Evolutionary conservation across 2,329 filamentous ascomycete species (phyloP).

Genomic region (Lecanicillium sp.): DNA sequence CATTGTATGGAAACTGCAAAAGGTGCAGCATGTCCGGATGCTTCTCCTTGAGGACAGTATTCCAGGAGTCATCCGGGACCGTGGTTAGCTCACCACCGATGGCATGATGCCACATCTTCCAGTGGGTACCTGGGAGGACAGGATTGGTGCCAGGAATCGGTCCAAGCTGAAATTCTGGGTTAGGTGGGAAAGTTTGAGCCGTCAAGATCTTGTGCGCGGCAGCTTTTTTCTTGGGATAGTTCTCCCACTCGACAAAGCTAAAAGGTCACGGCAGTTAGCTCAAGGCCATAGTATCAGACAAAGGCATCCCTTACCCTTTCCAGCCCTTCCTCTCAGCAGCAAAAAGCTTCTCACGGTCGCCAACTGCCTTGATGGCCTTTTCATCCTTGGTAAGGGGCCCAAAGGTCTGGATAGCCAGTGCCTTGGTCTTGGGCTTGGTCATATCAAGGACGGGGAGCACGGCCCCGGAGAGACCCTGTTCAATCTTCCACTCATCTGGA

Average conservation of each 20-base stretch:
- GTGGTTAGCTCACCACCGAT: conserved; percentile 27
- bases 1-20: conserved; percentile 57
- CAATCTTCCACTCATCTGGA: conserved; percentile 46
- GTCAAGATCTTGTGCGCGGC: conserved; percentile 44
- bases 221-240: conserved; percentile 60
- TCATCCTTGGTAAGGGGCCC: conserved; percentile 29
- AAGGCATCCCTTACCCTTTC: conserved; percentile 19
- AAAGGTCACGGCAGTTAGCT: not conserved
- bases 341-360: conserved; percentile 23
- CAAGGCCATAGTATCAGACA: not conserved
- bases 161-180: conserved; percentile 48
- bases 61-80: conserved; percentile 52
- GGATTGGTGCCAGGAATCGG: conserved; percentile 51
- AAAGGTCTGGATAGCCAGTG: conserved; percentile 18
- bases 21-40: conserved; percentile 53
- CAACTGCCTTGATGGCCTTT: conserved; percentile 30
- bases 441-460: conserved; percentile 40
- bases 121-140: conserved; percentile 45
- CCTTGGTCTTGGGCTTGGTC: conserved; percentile 26
- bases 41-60: conserved; percentile 47
- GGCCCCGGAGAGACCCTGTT: conserved; percentile 40
- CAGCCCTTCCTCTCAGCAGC: conserved; percentile 22
- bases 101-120: conserved; percentile 52
- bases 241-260: conserved; percentile 62
- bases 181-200: conserved; percentile 19